Conservation (phyloP, 352 stramenopile genomes). For the Blastocystis sp. region DNA sequence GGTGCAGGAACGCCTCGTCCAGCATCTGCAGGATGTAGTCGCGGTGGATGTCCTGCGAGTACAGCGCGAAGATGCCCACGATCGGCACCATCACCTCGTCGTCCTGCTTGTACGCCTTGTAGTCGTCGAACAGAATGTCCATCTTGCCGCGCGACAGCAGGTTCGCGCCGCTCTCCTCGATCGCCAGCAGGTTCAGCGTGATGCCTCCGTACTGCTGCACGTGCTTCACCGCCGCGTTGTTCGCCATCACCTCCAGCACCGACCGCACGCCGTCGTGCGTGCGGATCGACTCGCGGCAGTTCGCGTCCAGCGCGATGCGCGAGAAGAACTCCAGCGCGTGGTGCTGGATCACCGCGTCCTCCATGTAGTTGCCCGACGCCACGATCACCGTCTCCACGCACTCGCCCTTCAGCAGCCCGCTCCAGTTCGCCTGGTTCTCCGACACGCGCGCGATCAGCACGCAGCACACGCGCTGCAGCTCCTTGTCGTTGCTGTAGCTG, state of each 20-base stretch:
- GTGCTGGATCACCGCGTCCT: slow-evolving; percentile 60
- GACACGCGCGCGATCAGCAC: slow-evolving; percentile 53
- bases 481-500: slow-evolving; percentile 56
- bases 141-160: slow-evolving; percentile 42
- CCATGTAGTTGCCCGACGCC: slow-evolving; percentile 34
- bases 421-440: slow-evolving; percentile 51
- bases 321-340: slow-evolving; percentile 68
- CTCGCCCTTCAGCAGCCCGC: slow-evolving; percentile 53
- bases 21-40: slow-evolving; percentile 26
- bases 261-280: slow-evolving; percentile 33
- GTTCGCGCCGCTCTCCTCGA: slow-evolving; percentile 61
- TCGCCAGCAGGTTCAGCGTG: slow-evolving; percentile 19
- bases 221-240: slow-evolving; percentile 60
- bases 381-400: slow-evolving; percentile 60
- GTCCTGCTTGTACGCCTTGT: slow-evolving; percentile 40
- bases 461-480: slow-evolving; percentile 51
- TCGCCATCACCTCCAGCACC: slow-evolving; percentile 53
- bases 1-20: slow-evolving; percentile 31
- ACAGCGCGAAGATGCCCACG: slow-evolving; percentile 48
- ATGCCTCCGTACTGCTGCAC: slow-evolving; percentile 63
- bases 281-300: slow-evolving; percentile 54
- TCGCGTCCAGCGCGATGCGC: slow-evolving; percentile 1
- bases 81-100: slow-evolving; percentile 62
- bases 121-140: slow-evolving; percentile 57
- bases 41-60: slow-evolving; percentile 8